A percentile compares a stretch with the other conserved stretches of the same genome.
phyloP scores from a whole-genome alignment of 2,329 filamentous ascomycete genomes.

The Lecanicillium sp. region DNA sequence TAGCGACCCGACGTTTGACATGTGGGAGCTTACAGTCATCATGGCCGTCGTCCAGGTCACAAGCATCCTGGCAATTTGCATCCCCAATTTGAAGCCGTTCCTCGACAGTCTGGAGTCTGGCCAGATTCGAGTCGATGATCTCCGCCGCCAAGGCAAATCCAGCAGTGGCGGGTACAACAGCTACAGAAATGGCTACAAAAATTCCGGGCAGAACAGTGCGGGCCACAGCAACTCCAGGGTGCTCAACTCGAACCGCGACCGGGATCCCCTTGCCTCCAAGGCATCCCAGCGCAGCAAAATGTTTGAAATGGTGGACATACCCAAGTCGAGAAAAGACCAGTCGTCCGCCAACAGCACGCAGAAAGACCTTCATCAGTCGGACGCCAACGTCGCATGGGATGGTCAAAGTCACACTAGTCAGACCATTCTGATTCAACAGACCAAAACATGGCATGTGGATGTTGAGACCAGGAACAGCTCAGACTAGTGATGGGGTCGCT shows the following conservation, averaged over 20 bases:
- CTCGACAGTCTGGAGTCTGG: constrained; percentile 9
- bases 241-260: background rate
- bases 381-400: constrained; percentile 5
- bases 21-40: constrained; percentile 6
- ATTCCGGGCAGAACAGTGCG: constrained; percentile 12
- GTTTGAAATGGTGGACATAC: constrained; percentile 9
- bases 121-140: constrained; percentile 7
- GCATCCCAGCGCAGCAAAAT: constrained; percentile 7
- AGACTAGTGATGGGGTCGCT: background rate
- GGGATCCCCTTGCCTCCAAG: constrained; percentile 7
- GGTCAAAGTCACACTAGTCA: constrained; percentile 8
- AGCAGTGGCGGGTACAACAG: constrained; percentile 7
- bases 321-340: constrained; percentile 1
- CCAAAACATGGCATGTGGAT: constrained; percentile 9
- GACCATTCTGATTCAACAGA: constrained; percentile 9
- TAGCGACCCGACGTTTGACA: constrained; percentile 5
- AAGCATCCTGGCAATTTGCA: constrained; percentile 13
- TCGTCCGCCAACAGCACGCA: background rate
- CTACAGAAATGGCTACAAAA: constrained; percentile 13
- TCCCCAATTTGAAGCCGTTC: constrained; percentile 10
- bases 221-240: background rate
- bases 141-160: constrained; percentile 8
- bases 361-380: background rate
- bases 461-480: constrained; percentile 4
- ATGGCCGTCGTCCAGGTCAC: constrained; percentile 1